Percentiles rank a stretch among this genome's conserved stretches.
phyloP scores from a whole-genome alignment of 345 rosid species.

The Lenwebbia sp. region DNA sequence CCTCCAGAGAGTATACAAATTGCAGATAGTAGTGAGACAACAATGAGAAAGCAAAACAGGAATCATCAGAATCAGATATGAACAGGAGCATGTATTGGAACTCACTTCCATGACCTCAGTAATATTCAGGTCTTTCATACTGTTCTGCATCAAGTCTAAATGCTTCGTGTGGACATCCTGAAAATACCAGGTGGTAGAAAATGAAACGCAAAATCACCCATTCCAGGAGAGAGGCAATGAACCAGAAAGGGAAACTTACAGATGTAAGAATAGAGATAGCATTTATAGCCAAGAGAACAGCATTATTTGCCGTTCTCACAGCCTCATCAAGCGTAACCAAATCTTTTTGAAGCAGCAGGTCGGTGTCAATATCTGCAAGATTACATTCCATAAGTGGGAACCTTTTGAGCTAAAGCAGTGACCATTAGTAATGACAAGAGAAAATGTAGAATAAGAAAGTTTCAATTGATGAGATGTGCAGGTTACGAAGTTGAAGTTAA shows the following conservation, averaged over 20 bases:
- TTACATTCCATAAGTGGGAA: not conserved
- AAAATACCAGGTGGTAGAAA: slow-evolving; percentile 4
- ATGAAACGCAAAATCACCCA: slow-evolving; percentile 2
- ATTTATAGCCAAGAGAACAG: slow-evolving; percentile 70
- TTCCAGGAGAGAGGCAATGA: not conserved
- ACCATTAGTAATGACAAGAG: not conserved
- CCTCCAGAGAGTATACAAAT: not conserved
- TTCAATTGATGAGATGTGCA: not conserved
- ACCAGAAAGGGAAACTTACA: slow-evolving; percentile 30
- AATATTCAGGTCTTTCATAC: slow-evolving; percentile 41
- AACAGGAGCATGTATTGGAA: not conserved
- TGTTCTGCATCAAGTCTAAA: slow-evolving; percentile 25
- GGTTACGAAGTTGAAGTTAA: not conserved
- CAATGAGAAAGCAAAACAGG: not conserved
- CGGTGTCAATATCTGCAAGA: slow-evolving; percentile 70
- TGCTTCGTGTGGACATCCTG: slow-evolving; percentile 53
- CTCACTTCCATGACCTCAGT: slow-evolving; percentile 56
- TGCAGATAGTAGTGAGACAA: not conserved
- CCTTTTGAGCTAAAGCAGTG: not conserved
- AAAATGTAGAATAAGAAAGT: not conserved
- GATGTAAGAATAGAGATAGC: slow-evolving; percentile 48
- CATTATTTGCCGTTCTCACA: slow-evolving; percentile 71
- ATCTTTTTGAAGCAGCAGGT: slow-evolving; percentile 69
- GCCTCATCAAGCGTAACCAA: slow-evolving; percentile 87
- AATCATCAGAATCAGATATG: not conserved